phyloP scores from a whole-genome alignment of 2,329 filamentous ascomycete species.

The Aureobasidium sp. region DNA sequence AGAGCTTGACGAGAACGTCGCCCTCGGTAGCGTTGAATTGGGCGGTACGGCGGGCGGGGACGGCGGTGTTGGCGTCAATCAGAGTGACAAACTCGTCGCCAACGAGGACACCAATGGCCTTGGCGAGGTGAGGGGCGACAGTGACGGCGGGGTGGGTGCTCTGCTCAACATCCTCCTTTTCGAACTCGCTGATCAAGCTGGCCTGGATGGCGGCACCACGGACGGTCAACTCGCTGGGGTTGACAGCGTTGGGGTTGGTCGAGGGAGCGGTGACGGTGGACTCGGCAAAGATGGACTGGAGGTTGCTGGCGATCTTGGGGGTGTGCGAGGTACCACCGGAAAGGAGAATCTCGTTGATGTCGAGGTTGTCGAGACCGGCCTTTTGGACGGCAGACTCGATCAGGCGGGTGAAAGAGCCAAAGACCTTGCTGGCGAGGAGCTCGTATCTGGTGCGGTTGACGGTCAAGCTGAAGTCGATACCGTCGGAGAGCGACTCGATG shows the following conservation, averaged over 20 bases:
- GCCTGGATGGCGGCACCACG: slow-evolving; percentile 94
- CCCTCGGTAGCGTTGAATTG: slow-evolving; percentile 73
- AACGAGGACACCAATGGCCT: slow-evolving; percentile 78
- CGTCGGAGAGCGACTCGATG: slow-evolving; percentile 82
- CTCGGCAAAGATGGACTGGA: slow-evolving; percentile 73
- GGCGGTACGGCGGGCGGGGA: slow-evolving; percentile 78
- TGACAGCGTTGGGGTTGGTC: slow-evolving; percentile 70
- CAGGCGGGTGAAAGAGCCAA: slow-evolving; percentile 79
- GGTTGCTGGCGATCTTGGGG: slow-evolving; percentile 79
- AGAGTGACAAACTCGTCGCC: slow-evolving; percentile 68
- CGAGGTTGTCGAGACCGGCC: slow-evolving; percentile 82
- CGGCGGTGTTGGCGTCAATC: slow-evolving; percentile 77
- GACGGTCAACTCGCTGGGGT: slow-evolving; percentile 84
- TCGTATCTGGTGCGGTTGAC: slow-evolving; percentile 94
- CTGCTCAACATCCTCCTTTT: slow-evolving; percentile 87
- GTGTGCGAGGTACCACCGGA: slow-evolving; percentile 89
- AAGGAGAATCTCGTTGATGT: slow-evolving; percentile 91
- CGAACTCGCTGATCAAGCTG: slow-evolving; percentile 88
- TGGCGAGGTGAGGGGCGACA: slow-evolving; percentile 80
- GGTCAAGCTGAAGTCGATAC: slow-evolving; percentile 83
- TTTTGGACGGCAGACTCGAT: slow-evolving; percentile 83
- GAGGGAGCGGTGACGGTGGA: slow-evolving; percentile 79
- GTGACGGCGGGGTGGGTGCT: slow-evolving; percentile 93
- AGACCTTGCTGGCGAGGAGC: slow-evolving; percentile 76
- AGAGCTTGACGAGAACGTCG: slow-evolving; percentile 80